Evolutionary conservation across 306 rosid genomes (phyloP), one percentile per base, ranked within the genome.

Genomic region (Rubus idaeus): DNA sequence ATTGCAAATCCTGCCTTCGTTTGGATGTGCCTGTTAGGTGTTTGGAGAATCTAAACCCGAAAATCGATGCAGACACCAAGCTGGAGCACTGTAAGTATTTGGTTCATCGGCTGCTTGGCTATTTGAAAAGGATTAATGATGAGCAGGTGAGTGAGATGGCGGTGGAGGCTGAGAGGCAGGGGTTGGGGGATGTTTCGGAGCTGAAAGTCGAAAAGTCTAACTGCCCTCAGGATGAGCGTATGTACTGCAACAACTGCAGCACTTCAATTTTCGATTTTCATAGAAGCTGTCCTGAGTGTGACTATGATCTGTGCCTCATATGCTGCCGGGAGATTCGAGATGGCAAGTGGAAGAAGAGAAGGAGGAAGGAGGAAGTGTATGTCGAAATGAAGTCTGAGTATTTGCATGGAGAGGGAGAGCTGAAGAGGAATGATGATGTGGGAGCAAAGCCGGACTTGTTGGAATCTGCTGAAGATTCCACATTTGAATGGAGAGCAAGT

Each of bases 201-300:
- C 26, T 64, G 12, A 40, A 8, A 1, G 49, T 64, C 5, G 14
- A 40, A 5, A 44, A 63, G 64, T 52, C 81, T 66, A 67, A 52
- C 35, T 81, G 81, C 47, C 6, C 5, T 20, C 14, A 0, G 61
- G 20, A 85, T 4, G 97, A 92, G 79, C 93, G 97, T 17, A 75
- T 87, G 62, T 90, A 80, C 73, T 95, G 98, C 63, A 82, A 90
- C 86, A 84, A 88, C 68, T 95, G 98, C 88, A 90, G 58, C 70
- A 92, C 97, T 0, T 94, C 98, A 5, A 92, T 94, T 80, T 87
- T 86, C 81, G 92, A 92, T 87, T 87, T 78, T 78, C 95, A 92
- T 70, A 79, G 97, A 86, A 95, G 87, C 79, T 95, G 98, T 70
- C 72, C 79, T 56, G 49, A n/a, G 42, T 95, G 98, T 77, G 70